Conservation (phyloP, 2,329 filamentous ascomycete species). For the Corniculantispora saksenae region DNA sequence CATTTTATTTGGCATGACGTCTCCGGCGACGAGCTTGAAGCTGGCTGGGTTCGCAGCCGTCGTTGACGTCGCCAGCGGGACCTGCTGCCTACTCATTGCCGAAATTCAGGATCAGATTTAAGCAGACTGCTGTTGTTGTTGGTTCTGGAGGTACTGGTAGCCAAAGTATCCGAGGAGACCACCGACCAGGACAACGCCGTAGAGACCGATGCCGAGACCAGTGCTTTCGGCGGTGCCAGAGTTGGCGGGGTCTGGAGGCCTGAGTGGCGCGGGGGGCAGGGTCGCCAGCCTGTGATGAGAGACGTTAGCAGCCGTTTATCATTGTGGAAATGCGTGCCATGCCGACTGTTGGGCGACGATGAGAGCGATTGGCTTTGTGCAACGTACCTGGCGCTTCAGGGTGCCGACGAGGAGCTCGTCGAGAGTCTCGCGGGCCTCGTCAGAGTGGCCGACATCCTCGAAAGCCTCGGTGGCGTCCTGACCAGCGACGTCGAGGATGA, state of each 20-base stretch:
- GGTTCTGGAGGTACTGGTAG: slow-evolving; percentile 79
- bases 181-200: slow-evolving; percentile 77
- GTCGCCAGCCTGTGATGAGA: slow-evolving; percentile 67
- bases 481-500: slow-evolving; percentile 91
- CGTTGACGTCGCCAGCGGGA: background rate
- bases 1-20: background rate
- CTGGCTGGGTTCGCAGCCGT: background rate
- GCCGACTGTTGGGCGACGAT: background rate
- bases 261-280: slow-evolving; percentile 66
- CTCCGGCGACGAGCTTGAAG: background rate
- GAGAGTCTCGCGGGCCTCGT: slow-evolving; percentile 95
- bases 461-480: slow-evolving; percentile 98
- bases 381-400: slow-evolving; percentile 77
- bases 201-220: slow-evolving; percentile 75
- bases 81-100: background rate
- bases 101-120: background rate
- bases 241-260: slow-evolving; percentile 49
- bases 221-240: slow-evolving; percentile 50
- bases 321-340: background rate
- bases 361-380: background rate
- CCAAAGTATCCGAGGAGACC: slow-evolving; percentile 75
- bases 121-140: slow-evolving; percentile 43
- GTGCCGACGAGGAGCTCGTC: slow-evolving; percentile 72
- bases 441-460: slow-evolving; percentile 98
- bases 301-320: background rate